phyloP scores from a whole-genome alignment of 179 eudicot genomes.

The Beta corolliflora region DNA sequence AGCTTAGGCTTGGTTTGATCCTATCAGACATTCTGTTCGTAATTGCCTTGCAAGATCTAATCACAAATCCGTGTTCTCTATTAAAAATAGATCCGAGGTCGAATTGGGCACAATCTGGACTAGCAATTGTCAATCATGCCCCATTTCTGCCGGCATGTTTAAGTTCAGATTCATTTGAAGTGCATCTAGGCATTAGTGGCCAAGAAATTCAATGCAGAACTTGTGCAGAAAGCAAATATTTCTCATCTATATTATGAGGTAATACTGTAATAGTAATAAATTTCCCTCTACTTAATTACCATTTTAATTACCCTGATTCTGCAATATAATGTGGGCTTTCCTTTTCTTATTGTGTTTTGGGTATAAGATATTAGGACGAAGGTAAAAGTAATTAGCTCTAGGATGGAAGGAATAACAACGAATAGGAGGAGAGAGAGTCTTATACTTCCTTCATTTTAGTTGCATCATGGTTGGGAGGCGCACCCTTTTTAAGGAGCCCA shows the following conservation, averaged over 20 bases:
- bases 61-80: neutral
- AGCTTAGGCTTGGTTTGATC: neutral
- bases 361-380: no score
- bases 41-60: neutral
- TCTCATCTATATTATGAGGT: conserved; percentile 7
- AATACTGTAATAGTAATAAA: neutral
- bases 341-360: neutral
- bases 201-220: neutral
- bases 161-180: neutral
- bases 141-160: neutral
- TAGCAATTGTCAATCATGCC: neutral
- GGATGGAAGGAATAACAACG: neutral
- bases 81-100: neutral
- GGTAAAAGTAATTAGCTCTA: no score
- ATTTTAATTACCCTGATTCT: neutral
- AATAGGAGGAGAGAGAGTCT: neutral
- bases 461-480: no score
- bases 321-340: no score
- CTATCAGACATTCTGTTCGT: neutral
- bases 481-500: no score
- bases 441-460: no score
- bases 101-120: neutral
- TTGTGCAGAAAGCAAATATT: neutral
- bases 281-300: neutral
- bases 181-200: neutral